A percentile compares a stretch with the other conserved stretches of the same genome.
Evolutionary conservation across 2,329 filamentous ascomycete genomes (phyloP).

Genomic region (Podosphaera xanthii): DNA sequence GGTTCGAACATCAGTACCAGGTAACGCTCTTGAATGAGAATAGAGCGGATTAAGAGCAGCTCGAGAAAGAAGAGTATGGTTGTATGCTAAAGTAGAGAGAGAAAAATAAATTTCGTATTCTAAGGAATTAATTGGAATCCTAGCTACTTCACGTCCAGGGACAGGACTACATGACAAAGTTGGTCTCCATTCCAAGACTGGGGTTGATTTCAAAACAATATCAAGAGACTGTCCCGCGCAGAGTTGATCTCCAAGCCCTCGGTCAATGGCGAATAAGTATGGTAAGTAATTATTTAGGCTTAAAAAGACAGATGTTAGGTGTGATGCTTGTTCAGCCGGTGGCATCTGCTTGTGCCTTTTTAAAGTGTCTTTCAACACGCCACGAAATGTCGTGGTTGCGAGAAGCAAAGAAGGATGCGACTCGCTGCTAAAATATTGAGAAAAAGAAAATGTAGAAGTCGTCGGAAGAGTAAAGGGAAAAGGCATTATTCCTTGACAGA

Average conservation of each 20-base stretch:
- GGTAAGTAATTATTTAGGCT: constrained; percentile 59
- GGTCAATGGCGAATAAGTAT: constrained; percentile 57
- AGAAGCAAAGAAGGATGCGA: constrained; percentile 79
- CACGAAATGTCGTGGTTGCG: constrained; percentile 60
- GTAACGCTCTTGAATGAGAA: constrained; percentile 34
- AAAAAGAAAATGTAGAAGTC: constrained; percentile 68
- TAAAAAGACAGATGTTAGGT: constrained; percentile 46
- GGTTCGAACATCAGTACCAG: constrained; percentile 41
- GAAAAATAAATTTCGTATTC: constrained; percentile 69
- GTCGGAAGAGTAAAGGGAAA: constrained; percentile 77
- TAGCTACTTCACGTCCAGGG: constrained; percentile 37
- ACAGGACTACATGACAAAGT: constrained; percentile 45
- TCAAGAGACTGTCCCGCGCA: constrained; percentile 39
- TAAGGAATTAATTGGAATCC: constrained; percentile 49
- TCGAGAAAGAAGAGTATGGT: constrained; percentile 50
- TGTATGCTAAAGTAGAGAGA: constrained; percentile 53
- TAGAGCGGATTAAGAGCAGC: constrained; percentile 52
- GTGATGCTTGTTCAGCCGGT: constrained; percentile 41
- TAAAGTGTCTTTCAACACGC: constrained; percentile 58
- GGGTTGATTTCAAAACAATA: constrained; percentile 35
- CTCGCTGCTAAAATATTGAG: constrained; percentile 49
- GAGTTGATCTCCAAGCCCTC: constrained; percentile 36
- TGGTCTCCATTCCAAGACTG: constrained; percentile 63
- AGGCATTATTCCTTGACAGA: constrained; percentile 36
- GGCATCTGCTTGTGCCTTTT: constrained; percentile 82